Base-by-base conservation (phyloP, 345 rosid species). In the Gossypium raimondii region DNA sequence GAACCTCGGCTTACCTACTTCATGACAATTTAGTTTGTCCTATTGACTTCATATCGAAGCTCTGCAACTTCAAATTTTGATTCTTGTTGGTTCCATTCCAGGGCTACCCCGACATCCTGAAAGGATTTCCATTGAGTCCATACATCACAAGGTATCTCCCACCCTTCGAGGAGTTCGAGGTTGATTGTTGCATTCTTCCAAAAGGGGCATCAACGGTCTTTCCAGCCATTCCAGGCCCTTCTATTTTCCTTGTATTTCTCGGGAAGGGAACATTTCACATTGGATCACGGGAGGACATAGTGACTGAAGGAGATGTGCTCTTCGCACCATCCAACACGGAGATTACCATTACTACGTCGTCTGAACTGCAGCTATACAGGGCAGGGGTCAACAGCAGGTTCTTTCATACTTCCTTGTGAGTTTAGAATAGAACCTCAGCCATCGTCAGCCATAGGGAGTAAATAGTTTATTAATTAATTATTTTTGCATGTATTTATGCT, bases 111-210 rank as follows among this genome's bases (percentile, higher is more conserved):
- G 93, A 93, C 82, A 90, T 92, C 84, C 85, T 93, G 1, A 84
- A 86, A 84, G 99, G 99, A 24, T 82, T 87, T 75, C 88, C 83
- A 20, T 52, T 96, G 76, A 81, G 77, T 78, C 83, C 89, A 1
- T 88, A 89, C 79, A 80, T 85, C 73, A 92, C 85, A 65, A 91
- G 95, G 83, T 96, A 93, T 82, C 88, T 86, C 18, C 98, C 98
- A 1, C 97, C 99, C 4, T 93, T 96, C 14, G 92, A 92, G 29
- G 99, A 96, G 82, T 96, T 96, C n/a, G 98, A 92, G 83, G 89
- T 93, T 11, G 98, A 93, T 81, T 50, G 78, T 27, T 93, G 99
- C 83, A 70, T 81, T 70, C 93, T 96, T 62, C 94, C 95, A 2
- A 43, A 73, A 61, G 92, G 88, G 24, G 85, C 86, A 71, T 84